A percentile compares a stretch with the other conserved stretches of the same genome.
Conservation (phyloP, 2,329 filamentous ascomycete genomes). For the Setomelanomma holmii region DNA sequence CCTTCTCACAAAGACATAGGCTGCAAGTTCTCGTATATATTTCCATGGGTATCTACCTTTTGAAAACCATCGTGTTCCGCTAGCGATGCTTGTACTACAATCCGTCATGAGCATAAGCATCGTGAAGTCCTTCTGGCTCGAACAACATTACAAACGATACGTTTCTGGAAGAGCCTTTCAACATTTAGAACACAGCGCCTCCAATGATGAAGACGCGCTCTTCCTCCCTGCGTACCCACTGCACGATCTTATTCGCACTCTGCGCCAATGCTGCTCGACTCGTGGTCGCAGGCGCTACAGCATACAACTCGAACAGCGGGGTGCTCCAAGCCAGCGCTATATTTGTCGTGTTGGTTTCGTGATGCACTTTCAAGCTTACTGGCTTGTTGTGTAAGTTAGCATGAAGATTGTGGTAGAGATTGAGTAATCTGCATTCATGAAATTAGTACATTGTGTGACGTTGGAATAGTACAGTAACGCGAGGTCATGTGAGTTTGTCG, state of each 20-base stretch:
- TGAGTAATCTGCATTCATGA: conserved; percentile 58
- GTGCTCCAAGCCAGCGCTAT: conserved; percentile 91
- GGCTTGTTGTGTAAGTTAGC: conserved; percentile 84
- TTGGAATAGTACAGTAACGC: not conserved
- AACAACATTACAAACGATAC: too few species aligned
- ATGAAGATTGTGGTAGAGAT: conserved; percentile 85
- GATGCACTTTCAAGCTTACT: conserved; percentile 84
- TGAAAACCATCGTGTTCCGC: too few species aligned
- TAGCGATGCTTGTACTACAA: too few species aligned
- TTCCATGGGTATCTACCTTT: too few species aligned
- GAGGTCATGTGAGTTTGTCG: not conserved
- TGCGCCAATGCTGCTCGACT: conserved; percentile 73
- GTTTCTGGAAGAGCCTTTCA: too few species aligned
- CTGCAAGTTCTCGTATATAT: too few species aligned
- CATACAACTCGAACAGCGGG: conserved; percentile 91
- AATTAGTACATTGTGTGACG: not conserved
- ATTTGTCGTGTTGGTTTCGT: conserved; percentile 73
- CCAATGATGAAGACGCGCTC: conserved; percentile 96
- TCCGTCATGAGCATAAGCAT: too few species aligned
- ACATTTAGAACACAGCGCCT: conserved; percentile 73
- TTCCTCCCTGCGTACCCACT: conserved; percentile 92
- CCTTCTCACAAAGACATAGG: too few species aligned
- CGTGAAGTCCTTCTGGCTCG: too few species aligned
- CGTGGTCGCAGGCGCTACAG: conserved; percentile 79
- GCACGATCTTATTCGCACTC: conserved; percentile 85